Evolutionary conservation across 306 rosid species (phyloP).

Genomic region (Malus fusca): DNA sequence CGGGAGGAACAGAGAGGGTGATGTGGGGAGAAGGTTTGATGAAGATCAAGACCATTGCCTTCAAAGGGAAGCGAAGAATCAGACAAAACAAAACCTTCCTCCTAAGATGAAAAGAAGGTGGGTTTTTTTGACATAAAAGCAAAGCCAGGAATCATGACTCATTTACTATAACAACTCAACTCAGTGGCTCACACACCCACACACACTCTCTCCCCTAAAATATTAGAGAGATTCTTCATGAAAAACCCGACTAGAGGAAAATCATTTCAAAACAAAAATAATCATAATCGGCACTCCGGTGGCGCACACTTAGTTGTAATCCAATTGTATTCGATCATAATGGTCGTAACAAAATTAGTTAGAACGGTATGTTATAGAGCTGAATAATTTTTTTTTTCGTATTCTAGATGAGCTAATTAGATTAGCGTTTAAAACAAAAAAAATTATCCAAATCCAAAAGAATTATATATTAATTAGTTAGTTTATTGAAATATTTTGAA

Average conservation of each 20-base stretch:
- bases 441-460: background rate
- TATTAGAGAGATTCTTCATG: background rate
- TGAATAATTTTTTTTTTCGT: no score
- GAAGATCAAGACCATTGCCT: conserved; percentile 66
- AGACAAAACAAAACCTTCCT: conserved; percentile 89
- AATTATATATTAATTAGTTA: background rate
- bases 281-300: background rate
- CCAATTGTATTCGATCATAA: background rate
- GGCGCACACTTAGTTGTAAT: background rate
- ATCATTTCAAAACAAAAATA: conserved; percentile 20
- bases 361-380: no score
- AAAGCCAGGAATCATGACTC: conserved; percentile 72
- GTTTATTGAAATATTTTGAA: background rate
- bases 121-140: conserved; percentile 36
- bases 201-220: background rate
- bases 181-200: background rate
- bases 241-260: conserved; percentile 12
- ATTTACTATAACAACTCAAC: conserved; percentile 49
- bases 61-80: conserved; percentile 64
- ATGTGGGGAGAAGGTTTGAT: conserved; percentile 37
- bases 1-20: background rate
- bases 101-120: conserved; percentile 57
- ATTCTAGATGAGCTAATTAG: background rate
- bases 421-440: no score
- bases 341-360: background rate